Percentiles rank a stretch among this genome's conserved stretches.
Evolutionary conservation across 768 basidiomycete species (phyloP).

Genomic region (Russula sp.): DNA sequence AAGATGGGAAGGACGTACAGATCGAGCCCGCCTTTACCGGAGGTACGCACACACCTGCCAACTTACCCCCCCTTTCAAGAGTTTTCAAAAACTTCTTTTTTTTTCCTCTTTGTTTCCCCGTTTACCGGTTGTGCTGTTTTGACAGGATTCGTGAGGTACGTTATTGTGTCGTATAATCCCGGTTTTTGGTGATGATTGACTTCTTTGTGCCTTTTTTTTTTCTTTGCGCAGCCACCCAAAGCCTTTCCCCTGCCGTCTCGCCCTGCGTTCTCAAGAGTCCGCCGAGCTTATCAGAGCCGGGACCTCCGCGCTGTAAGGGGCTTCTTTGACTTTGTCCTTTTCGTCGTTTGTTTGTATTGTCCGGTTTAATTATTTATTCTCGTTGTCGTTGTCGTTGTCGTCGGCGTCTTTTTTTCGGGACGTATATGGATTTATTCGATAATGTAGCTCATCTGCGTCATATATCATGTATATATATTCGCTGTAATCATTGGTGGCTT

Average conservation of each 20-base stretch:
- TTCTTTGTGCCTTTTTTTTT: background rate
- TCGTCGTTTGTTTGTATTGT: background rate
- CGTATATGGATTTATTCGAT: background rate
- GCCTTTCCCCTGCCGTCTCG: conserved; percentile 15
- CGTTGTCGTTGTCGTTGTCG: background rate
- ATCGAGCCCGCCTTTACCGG: conserved; percentile 18
- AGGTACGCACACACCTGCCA: too few species aligned
- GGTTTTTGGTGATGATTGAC: background rate
- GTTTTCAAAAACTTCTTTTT: too few species aligned
- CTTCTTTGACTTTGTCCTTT: background rate
- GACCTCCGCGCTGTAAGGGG: conserved; percentile 3
- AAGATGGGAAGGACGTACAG: conserved; percentile 12
- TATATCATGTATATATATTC: background rate
- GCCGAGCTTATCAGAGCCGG: conserved; percentile 16
- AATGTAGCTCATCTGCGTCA: background rate
- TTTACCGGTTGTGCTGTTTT: too few species aligned
- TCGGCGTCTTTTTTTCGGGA: background rate
- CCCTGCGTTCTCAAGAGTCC: conserved; percentile 11
- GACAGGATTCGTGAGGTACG: conserved; percentile 18
- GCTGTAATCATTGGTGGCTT: background rate
- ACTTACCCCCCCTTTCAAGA: too few species aligned
- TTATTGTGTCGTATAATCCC: background rate
- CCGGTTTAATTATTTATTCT: background rate
- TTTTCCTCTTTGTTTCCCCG: too few species aligned
- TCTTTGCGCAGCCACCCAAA: conserved; percentile 16